Evolutionary conservation across 1,139 yeast genomes (phyloP), one percentile per base, ranked within the genome.

Genomic region (Sugiyamaella grinbergsii): DNA sequence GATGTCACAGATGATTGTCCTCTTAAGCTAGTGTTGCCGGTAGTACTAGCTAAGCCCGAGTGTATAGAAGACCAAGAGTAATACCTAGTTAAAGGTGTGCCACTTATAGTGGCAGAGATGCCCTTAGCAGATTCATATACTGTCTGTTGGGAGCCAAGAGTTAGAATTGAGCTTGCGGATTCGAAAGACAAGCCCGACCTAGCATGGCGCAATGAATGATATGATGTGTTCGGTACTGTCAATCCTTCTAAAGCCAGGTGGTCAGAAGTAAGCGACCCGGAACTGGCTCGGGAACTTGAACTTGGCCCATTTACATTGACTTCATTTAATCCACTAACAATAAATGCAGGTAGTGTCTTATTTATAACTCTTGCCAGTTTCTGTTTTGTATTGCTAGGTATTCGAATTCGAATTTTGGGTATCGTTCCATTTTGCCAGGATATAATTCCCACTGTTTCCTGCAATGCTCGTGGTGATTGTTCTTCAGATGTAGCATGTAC

Each of bases 61-160:
- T 55, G 41, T 8, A 48, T 43, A 15, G 61, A 56, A 1, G 58
- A 54, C 56, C 59, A 58, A 29, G 55, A 52, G 26, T 45, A 44
- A 23, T 44, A 49, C 16, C 55, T 39, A 10, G 46, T 44, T 33
- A 48, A 31, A 6, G 49, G 47, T 7, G 36, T 22, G 24, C 48
- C 41, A 22, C 4, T 23, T 4, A 23, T 20, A 18, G 34, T n/a
- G 8, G 29, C 28, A n/a, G 34, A 5, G 6, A 13, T 18, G 18
- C 37, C 20, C n/a, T 32, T 19, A 38, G 22, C 15, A 13, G 22
- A 18, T 13, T 23, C 32, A 22, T 24, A 26, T 24, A n/a, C 31
- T 7, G 13, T 13, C 11, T 26, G 37, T 8, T 33, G 37, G 22
- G 37, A 18, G 7, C 22, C 26, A 8, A 2, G 29, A 23, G 46